Evolutionary conservation across 2,329 filamentous ascomycete genomes (phyloP), one percentile per base, ranked within the genome.

Genomic region (Pseudofabraea citricarpa): DNA sequence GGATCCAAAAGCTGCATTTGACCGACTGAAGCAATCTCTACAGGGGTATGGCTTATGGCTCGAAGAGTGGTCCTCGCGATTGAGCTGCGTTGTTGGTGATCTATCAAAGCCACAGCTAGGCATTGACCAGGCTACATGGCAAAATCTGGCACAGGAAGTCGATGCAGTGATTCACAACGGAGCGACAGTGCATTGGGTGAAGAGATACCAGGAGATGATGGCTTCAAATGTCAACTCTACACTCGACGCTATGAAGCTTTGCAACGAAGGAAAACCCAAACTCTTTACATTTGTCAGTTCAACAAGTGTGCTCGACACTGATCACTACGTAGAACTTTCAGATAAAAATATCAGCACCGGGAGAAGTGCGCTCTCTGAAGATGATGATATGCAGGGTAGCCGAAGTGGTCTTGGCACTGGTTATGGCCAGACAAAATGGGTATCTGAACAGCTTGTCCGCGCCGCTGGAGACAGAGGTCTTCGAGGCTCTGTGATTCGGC

Each of bases 371-470:
- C 75, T 95, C 13, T 71, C 74, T 16, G 91, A 96, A 63, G 73
- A 73, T 0, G 90, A 96, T 60, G 82, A 91, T 52, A 73, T 96
- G 49, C 71, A 79, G 53, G 88, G 90, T 41, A 90, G 87, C 57
- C 75, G 81, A 29, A 81, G 72, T 41, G 87, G 87, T 23, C 79
- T 96, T 2, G 81, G 81, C 29, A 95, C 87, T 1, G 90, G 91
- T 5, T 96, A 96, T 57, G 90, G 91, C 3, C 90, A 96, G 64
- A 81, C 79, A 52, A 96, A 97, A 68, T 96, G 90, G 90, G 86
- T 72, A 27, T 69, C 70, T 6, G 77, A 83, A 55, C 68, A 78
- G 39, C 73, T 96, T 37, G 78, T 90, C 18, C 77, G 87, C 19
- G 85, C 88, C 62, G 90, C 91, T 20, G 88, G 90, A 39, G 72